Base-by-base conservation (phyloP, 73 alveolate species). In the Paramecium pentaurelia region DNA sequence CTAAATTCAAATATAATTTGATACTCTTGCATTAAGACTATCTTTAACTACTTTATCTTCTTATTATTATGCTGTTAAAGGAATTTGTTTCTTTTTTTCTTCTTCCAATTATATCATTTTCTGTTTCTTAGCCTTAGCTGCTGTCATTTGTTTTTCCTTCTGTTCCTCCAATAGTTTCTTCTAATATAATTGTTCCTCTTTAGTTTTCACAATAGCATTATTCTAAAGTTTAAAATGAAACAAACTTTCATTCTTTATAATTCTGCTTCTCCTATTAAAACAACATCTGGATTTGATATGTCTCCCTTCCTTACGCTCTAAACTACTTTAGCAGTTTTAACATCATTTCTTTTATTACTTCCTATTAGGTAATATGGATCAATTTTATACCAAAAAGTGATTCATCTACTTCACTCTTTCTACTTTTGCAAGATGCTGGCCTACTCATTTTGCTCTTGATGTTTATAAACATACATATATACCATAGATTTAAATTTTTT, bases 51-150 rank as follows among this genome's bases (percentile, higher is more conserved):
- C 90, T 42, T 88, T 88, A 71, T 88, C 94, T 47, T 88, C 94
- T 54, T 58, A 20, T 51, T 88, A 42, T 36, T 71, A 51, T 10
- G 75, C 85, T 18, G 85, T 60, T 44, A 88, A 71, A 42, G 94
- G 94, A 1, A 88, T 88, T 88, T 88, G 86, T 9, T 88, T 88
- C 54, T 88, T 88, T 32, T 88, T 88, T 59, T 88, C 94, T 71
- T 88, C 94, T 49, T 88, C 94, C 91, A 88, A 38, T 88, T 88
- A 60, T 12, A 88, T 88, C 94, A 88, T 88, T 71, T 47, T 88
- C 28, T 88, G n/a, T 88, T 88, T 88, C 73, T 88, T 88, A 18
- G 94, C 94, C 70, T 88, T 88, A 1, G 94, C 86, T 32, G 87
- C 94, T 28, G 94, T 88, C 94, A 88, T 88, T 71, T 88, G 30